A percentile compares a stretch with the other conserved stretches of the same genome.
Evolutionary conservation across 2,329 filamentous ascomycete species (phyloP).

Genomic region (Coniochaeta sp.): DNA sequence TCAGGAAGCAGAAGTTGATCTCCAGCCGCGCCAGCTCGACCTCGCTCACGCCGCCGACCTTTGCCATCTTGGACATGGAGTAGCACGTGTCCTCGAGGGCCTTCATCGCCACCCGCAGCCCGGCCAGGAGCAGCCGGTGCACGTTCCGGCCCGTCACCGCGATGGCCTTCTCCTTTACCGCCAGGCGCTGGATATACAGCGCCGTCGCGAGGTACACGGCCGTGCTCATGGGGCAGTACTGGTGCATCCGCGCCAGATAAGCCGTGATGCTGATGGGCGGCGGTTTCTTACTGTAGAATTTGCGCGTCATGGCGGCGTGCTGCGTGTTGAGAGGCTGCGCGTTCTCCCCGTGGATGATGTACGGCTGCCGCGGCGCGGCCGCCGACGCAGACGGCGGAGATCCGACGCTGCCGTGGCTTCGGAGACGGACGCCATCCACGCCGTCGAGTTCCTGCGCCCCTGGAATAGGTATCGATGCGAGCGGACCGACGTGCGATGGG

Average conservation of each 20-base stretch:
- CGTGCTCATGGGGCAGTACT: slow-evolving; percentile 88
- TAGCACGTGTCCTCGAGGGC: slow-evolving; percentile 88
- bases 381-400: slow-evolving; percentile 11
- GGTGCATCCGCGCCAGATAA: slow-evolving; percentile 80
- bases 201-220: slow-evolving; percentile 88
- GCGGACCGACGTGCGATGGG: background rate
- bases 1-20: slow-evolving; percentile 80
- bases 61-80: slow-evolving; percentile 58
- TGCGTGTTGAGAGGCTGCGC: slow-evolving; percentile 69
- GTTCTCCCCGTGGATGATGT: slow-evolving; percentile 59
- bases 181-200: slow-evolving; percentile 78
- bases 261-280: slow-evolving; percentile 77
- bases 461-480: background rate
- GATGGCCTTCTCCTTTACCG: slow-evolving; percentile 69
- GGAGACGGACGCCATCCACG: slow-evolving; percentile 5
- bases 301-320: slow-evolving; percentile 78
- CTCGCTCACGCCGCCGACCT: slow-evolving; percentile 81
- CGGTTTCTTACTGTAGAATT: slow-evolving; percentile 85
- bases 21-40: slow-evolving; percentile 76
- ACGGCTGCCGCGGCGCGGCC: slow-evolving; percentile 34
- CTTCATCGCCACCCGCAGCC: slow-evolving; percentile 84
- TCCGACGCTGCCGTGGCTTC: slow-evolving; percentile 4
- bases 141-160: slow-evolving; percentile 77
- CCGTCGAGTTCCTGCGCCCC: background rate
- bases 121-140: slow-evolving; percentile 78